A percentile compares a stretch with the other conserved stretches of the same genome.
These are phyloP conservation scores for Udeniomyces megalosporus DNA, from an alignment of 768 basidiomycete species.

Conservation along the genomic window DNA sequence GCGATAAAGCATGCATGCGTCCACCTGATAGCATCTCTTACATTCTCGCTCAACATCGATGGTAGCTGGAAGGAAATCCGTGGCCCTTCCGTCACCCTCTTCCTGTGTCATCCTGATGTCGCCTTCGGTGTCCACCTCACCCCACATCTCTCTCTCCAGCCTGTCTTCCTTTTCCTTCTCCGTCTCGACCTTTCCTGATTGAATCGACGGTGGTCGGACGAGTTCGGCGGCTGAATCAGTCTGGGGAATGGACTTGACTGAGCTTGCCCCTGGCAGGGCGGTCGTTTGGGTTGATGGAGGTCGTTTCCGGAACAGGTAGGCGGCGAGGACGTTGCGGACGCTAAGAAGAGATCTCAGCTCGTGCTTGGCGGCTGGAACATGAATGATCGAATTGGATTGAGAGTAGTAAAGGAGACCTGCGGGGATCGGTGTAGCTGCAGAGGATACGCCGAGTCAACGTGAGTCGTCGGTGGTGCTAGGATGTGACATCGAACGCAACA, in stretches of 20 bases:
- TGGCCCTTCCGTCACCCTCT: slow-evolving; percentile 13
- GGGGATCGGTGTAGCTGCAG: slow-evolving; percentile 48
- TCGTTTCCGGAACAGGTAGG: slow-evolving; percentile 37
- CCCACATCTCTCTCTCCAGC: neutral
- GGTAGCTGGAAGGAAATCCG: slow-evolving; percentile 62
- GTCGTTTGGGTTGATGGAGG: neutral
- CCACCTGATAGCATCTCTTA: slow-evolving; percentile 60
- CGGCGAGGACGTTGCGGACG: slow-evolving; percentile 68
- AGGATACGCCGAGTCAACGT: neutral
- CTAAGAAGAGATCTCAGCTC: slow-evolving; percentile 72
- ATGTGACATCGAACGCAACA: neutral
- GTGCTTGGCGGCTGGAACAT: slow-evolving; percentile 60
- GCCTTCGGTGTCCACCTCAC: slow-evolving; percentile 3
- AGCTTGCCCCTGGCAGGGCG: neutral
- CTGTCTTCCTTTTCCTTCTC: neutral
- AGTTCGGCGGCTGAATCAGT: neutral
- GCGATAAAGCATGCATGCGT: slow-evolving; percentile 87
- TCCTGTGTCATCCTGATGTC: slow-evolving; percentile 29
- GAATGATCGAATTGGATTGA: slow-evolving; percentile 69
- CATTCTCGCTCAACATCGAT: slow-evolving; percentile 69
- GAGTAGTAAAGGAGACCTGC: slow-evolving; percentile 88
- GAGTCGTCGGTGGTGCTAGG: too few relatives aligned
- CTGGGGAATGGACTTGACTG: neutral
- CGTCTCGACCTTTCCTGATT: neutral
- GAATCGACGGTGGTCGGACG: neutral